Evolutionary conservation across 768 basidiomycete species (phyloP).

Genomic region (Collybia nuda): DNA sequence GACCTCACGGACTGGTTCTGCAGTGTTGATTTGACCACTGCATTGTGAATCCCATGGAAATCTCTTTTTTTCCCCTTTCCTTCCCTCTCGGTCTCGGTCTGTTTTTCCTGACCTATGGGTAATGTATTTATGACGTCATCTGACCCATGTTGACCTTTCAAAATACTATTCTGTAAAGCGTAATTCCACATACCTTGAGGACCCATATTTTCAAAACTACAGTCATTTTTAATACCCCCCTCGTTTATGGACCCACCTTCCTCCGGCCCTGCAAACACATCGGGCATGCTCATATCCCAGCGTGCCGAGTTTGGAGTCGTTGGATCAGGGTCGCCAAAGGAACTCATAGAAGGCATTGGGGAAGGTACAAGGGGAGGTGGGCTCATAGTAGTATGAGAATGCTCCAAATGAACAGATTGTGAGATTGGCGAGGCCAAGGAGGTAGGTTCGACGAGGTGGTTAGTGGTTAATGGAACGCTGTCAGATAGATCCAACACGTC

Average conservation of each 20-base stretch:
- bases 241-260: constrained; percentile 7
- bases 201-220: constrained; percentile 8
- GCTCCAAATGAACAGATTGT: not conserved
- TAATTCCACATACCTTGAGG: constrained; percentile 27
- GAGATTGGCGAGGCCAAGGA: constrained; percentile 27
- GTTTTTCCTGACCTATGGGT: not conserved
- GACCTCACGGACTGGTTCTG: no score
- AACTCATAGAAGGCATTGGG: constrained; percentile 28
- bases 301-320: constrained; percentile 34
- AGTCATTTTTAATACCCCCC: constrained; percentile 6
- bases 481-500: not conserved
- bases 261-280: constrained; percentile 19
- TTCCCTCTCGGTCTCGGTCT: not conserved
- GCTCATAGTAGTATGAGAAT: not conserved
- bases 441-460: constrained; percentile 30
- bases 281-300: constrained; percentile 34
- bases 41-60: not conserved
- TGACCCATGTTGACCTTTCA: constrained; percentile 13
- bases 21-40: not conserved
- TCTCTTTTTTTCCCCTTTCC: constrained; percentile 27
- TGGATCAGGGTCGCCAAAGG: constrained; percentile 31
- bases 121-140: constrained; percentile 6
- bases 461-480: not conserved
- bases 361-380: constrained; percentile 17
- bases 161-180: constrained; percentile 12